Base-by-base conservation (phyloP, 805 yeast species). In the Priceomyces haplophilus region DNA sequence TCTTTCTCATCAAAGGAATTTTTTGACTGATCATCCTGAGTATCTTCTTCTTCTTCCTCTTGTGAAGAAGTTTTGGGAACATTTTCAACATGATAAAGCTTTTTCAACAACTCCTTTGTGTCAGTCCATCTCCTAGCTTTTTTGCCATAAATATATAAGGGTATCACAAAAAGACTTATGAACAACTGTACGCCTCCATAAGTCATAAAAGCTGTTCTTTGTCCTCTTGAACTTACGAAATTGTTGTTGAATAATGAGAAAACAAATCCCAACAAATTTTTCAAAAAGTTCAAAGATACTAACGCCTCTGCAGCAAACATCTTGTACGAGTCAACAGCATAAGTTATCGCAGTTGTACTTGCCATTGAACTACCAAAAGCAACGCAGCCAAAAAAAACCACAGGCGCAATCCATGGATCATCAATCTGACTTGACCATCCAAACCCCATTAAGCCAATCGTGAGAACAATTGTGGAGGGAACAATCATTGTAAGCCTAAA, bases 361-460 rank as follows among this genome's bases (percentile, higher is more conserved):
- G 82, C 82, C 49, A 80, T 62, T 2, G 82, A 74, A 46, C 82
- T 75, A 5, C 85, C 85, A 58, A 79, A 80, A 15, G 81, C 75
- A 25, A 79, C 61, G 34, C 78, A 60, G 0, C 80, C 83, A 49
- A 79, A 68, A 53, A 80, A 77, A 0, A 80, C 54, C 2, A 80
- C 70, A 1, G 84, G 84, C 1, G 75, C 84, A 40, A 76, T 64
- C 85, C 84, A 78, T 7, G 57, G 48, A 50, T 78, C 79, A 13
- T 64, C 51, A 3, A 56, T 65, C 17, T 65, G 57, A 0, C 79
- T 57, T 2, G 82, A 65, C 84, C 85, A 80, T 3, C 85, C 85
- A 53, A 75, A 80, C 4, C 84, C 85, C 69, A 80, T 73, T 34
- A 79, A 61, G 2, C 85, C 85, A 33, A 76, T 63, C 2, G 76